Evolutionary conservation across 2,329 filamentous ascomycete genomes (phyloP).

Genomic region (Aspergillus sp.): DNA sequence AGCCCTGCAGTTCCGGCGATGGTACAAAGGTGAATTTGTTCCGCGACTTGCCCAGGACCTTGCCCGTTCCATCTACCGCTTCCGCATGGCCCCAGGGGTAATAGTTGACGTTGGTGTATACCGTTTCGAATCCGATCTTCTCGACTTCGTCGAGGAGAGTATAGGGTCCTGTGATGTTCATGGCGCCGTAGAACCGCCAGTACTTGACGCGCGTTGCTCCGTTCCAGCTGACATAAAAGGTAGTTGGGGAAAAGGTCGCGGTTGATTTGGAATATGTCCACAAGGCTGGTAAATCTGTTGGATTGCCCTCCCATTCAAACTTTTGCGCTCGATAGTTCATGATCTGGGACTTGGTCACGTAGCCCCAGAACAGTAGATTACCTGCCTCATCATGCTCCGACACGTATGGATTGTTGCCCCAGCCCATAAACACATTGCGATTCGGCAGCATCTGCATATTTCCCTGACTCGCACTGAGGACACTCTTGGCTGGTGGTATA

Average conservation of each 20-base stretch:
- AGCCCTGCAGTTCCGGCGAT: slow-evolving; percentile 26
- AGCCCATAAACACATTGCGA: slow-evolving; percentile 35
- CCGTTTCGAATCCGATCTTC: slow-evolving; percentile 37
- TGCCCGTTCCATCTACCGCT: slow-evolving; percentile 28
- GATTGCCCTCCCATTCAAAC: slow-evolving; percentile 37
- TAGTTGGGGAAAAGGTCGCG: slow-evolving; percentile 21
- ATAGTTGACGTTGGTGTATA: slow-evolving; percentile 23
- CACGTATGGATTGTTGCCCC: slow-evolving; percentile 38
- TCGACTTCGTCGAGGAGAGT: slow-evolving; percentile 19
- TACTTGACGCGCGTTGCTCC: slow-evolving; percentile 33
- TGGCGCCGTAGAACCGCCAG: slow-evolving; percentile 32
- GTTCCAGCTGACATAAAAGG: slow-evolving; percentile 38
- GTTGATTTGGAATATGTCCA: slow-evolving; percentile 32
- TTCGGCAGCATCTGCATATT: slow-evolving; percentile 35
- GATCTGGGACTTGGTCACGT: slow-evolving; percentile 25
- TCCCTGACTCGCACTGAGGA: slow-evolving; percentile 35
- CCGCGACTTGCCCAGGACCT: slow-evolving; percentile 28
- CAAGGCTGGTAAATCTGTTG: slow-evolving; percentile 37
- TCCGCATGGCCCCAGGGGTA: slow-evolving; percentile 31
- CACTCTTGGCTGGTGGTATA: slow-evolving; percentile 13
- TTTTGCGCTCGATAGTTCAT: slow-evolving; percentile 42
- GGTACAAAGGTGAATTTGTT: slow-evolving; percentile 34
- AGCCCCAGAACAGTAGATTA: slow-evolving; percentile 33
- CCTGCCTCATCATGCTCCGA: slow-evolving; percentile 36
- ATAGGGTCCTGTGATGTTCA: slow-evolving; percentile 27